These are phyloP conservation scores for Hanseniaspora lachancei DNA, from an alignment of 805 yeast species.

Conservation along the genomic window DNA sequence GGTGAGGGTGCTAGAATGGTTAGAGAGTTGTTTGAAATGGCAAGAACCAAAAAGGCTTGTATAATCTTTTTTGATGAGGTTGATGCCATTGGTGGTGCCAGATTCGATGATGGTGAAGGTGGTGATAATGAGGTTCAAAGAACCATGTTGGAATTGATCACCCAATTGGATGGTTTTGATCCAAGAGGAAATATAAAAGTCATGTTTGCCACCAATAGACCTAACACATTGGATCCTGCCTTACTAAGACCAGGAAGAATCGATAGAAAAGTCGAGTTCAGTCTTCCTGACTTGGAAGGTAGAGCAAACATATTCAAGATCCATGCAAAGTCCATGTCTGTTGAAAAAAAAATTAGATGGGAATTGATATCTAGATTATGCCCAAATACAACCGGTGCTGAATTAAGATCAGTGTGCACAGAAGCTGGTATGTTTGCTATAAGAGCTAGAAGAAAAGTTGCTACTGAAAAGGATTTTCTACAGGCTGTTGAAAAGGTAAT, in stretches of 20 bases:
- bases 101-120: slow-evolving; percentile 98
- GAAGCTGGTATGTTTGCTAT: slow-evolving; percentile 99
- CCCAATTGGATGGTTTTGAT: slow-evolving; percentile 96
- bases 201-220: slow-evolving; percentile 98
- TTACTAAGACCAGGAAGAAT: slow-evolving; percentile 96
- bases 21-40: slow-evolving; percentile 96
- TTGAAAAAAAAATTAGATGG: slow-evolving; percentile 96
- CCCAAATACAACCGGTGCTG: slow-evolving; percentile 98
- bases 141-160: slow-evolving; percentile 95
- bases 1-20: slow-evolving; percentile 99
- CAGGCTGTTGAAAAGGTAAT: slow-evolving; percentile 97
- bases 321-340: slow-evolving; percentile 95
- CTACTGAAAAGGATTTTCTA: slow-evolving; percentile 93
- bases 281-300: slow-evolving; percentile 92
- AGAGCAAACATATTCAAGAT: slow-evolving; percentile 95
- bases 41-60: slow-evolving; percentile 95
- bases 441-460: slow-evolving; percentile 94
- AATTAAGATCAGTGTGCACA: slow-evolving; percentile 93
- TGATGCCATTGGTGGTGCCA: slow-evolving; percentile 99
- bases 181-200: slow-evolving; percentile 98
- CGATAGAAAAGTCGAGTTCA: slow-evolving; percentile 95
- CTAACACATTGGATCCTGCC: slow-evolving; percentile 96
- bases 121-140: slow-evolving; percentile 99
- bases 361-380: slow-evolving; percentile 92
- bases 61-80: slow-evolving; percentile 96